Percentiles rank a stretch among this genome's conserved stretches.
Evolutionary conservation across 1,139 yeast genomes (phyloP).

Genomic region (Dujonia santamariae): DNA sequence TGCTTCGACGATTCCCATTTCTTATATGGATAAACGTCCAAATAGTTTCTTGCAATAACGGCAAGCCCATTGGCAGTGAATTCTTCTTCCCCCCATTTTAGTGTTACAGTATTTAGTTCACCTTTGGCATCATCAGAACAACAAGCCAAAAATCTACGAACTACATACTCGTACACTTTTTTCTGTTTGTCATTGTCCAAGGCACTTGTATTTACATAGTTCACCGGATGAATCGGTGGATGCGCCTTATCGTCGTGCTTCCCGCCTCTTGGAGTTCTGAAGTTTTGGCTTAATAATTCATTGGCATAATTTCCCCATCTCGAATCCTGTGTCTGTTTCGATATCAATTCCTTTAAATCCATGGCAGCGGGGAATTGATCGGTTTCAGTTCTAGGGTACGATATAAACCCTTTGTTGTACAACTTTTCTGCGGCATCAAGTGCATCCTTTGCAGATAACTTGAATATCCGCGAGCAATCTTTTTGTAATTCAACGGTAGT

Average conservation of each 20-base stretch:
- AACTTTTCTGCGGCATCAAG: slow-evolving; percentile 82
- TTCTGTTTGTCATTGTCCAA: slow-evolving; percentile 49
- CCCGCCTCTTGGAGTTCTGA: slow-evolving; percentile 71
- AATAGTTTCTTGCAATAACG: slow-evolving; percentile 70
- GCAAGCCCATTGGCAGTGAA: slow-evolving; percentile 71
- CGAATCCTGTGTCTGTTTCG: slow-evolving; percentile 52
- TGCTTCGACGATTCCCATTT: slow-evolving; percentile 71
- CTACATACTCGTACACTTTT: slow-evolving; percentile 83
- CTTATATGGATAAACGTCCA: slow-evolving; percentile 76
- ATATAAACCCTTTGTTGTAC: slow-evolving; percentile 80
- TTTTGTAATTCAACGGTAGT: slow-evolving; percentile 96
- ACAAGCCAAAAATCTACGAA: slow-evolving; percentile 84
- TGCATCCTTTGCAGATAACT: slow-evolving; percentile 78
- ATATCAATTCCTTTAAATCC: slow-evolving; percentile 61
- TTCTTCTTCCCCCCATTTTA: slow-evolving; percentile 76
- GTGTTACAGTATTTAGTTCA: slow-evolving; percentile 53
- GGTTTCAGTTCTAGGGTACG: slow-evolving; percentile 98
- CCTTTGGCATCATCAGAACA: slow-evolving; percentile 93
- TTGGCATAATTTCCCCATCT: slow-evolving; percentile 51
- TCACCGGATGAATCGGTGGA: slow-evolving; percentile 96
- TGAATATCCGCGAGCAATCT: slow-evolving; percentile 71
- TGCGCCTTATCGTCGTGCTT: slow-evolving; percentile 91
- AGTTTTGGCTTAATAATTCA: slow-evolving; percentile 32
- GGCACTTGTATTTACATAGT: slow-evolving; percentile 33
- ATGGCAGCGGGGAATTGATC: slow-evolving; percentile 77